Base-by-base conservation (phyloP, 768 basidiomycete species). In the Megacollybia marginata region DNA sequence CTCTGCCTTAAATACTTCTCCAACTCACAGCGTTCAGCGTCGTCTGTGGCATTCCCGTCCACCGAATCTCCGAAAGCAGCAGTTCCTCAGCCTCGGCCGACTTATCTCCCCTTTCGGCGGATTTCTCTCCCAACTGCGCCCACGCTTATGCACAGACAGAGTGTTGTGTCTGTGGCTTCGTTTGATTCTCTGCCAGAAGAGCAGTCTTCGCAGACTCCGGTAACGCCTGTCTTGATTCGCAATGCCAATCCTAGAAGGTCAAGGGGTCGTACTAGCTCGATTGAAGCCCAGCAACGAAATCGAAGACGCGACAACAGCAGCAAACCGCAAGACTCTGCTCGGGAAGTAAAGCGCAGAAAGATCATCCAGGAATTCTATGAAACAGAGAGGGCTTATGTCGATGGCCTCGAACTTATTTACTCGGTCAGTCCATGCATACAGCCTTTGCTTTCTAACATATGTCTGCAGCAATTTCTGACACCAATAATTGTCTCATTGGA, bases 381-480 rank as follows among this genome's bases (percentile, higher is more conserved):
- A 49, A 92, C 90, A 0, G 91, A 93, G 67, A 79, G 74, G 57
- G 77, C 82, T 0, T 93, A 93, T 56, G 76, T 92, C 32, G 79
- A 83, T 56, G 91, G 90, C 9, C 73, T 93, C 38, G 88, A 92
- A 53, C 71, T 92, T 46, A 79, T 93, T 46, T 87, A 92, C 67
- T 78, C 82, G 53, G 90, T 90, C 52, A 42, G 82, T 47, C 5
- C 46, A 13, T 34, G 18, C 36, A 36, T 15, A 9, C 46, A 48
- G 38, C 48, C 23, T 40, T 40, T 8, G 9, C 46, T 16, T 11
- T 47, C 28, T 35, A 28, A 28, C 23, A 28, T 28, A 52, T 42
- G 55, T 47, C 32, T 51, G 13, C 57, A 92, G 89, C 83, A 90
- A 61, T 93, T 93, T 59, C 73, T 93, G 31, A 77, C 78, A 9